Base-by-base conservation (phyloP, 225 moss, liverwort and hornwort species). In the Pseudoscleropodium purum region DNA sequence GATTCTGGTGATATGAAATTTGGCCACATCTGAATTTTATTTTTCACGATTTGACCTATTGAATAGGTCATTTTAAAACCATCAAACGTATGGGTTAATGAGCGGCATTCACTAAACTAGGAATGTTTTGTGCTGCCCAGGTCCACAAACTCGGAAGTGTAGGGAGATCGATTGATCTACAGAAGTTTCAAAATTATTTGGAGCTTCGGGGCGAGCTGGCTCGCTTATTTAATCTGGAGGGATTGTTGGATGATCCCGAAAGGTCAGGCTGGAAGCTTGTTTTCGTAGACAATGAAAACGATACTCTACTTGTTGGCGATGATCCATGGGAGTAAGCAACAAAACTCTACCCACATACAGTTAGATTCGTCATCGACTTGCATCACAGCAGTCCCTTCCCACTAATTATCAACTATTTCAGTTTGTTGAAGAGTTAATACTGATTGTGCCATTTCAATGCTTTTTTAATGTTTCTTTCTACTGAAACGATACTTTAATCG, bases 261-360 rank as follows among this genome's bases (percentile, higher is more conserved):
- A 91, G 91, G 56, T 93, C 95, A 29, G 96, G 95, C 21, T 97
- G 97, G 97, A 93, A 97, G 90, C 93, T 97, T 47, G 97, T 96
- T 57, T 97, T 96, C 81, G 93, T 94, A 13, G 97, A 97, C 59
- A 95, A 96, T 63, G 97, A 97, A 87, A 92, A 93, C 68, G 97
- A 96, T 59, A 92, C 92, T 17, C 96, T 96, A 60, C 93, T 97
- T 61, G 95, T 97, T 67, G 97, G 97, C 74, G 97, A 97, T 88
- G 97, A 97, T 91, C 97, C 96, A 17, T 97, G 97, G 97, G 89
- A 90, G 93, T 95, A 92, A 93, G 94, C 80, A 29, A 51, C 86
- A n/a, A 39, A 51, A 65, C 77, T 31, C 82, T 10, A 83, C 60
- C 61, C 41, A 45, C 30, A 23, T 82, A 26, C 82, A 89, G 25